A percentile compares a stretch with the other conserved stretches of the same genome.
Conservation (phyloP, 306 rosid genomes). For the Cucumis cinereus region DNA sequence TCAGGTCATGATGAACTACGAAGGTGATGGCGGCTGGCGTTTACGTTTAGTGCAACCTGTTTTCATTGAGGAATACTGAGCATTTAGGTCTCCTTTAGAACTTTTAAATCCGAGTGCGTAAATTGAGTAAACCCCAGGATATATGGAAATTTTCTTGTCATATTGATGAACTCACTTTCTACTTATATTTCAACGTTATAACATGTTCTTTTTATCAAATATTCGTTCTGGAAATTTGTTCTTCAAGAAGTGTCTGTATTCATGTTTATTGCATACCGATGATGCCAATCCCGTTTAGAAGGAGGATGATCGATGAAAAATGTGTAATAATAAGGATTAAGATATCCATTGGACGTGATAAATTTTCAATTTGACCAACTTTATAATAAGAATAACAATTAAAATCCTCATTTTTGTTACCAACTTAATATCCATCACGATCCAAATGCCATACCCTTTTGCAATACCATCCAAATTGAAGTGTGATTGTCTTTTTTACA, state of each 20-base stretch:
- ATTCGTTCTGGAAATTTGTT: neutral
- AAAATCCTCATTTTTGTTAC: too few relatives aligned
- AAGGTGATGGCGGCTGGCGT: conserved; percentile 4
- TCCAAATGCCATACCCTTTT: too few relatives aligned
- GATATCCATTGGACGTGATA: too few relatives aligned
- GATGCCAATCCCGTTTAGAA: neutral
- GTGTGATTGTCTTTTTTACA: too few relatives aligned
- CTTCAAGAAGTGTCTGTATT: neutral
- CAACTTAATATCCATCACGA: too few relatives aligned
- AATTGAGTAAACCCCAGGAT: neutral
- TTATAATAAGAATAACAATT: too few relatives aligned
- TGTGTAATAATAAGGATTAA: too few relatives aligned
- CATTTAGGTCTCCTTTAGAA: neutral
- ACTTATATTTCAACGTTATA: neutral
- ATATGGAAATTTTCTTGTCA: conserved; percentile 1
- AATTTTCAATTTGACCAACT: too few relatives aligned
- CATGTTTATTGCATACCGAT: neutral
- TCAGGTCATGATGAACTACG: neutral
- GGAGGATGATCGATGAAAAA: neutral
- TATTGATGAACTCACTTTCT: neutral
- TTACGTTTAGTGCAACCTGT: conserved; percentile 4
- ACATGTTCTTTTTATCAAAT: neutral
- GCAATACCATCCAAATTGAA: too few relatives aligned
- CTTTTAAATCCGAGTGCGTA: neutral
- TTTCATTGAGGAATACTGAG: neutral